Base-by-base conservation (phyloP, 148 eudicot genomes). In the Bassia scoparia region DNA sequence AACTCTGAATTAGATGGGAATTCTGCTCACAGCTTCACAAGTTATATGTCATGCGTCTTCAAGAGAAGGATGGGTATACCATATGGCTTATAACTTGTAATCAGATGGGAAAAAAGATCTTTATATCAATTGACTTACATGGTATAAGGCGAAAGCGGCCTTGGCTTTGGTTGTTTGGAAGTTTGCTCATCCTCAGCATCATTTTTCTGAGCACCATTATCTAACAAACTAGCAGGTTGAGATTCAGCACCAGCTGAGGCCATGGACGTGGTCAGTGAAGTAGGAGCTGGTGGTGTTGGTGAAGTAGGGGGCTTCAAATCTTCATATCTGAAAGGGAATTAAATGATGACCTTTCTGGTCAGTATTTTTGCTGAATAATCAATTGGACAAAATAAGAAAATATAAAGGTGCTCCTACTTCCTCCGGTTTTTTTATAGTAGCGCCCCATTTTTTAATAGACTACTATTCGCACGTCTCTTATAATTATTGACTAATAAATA, bases 281-380 rank as follows among this genome's bases (percentile, higher is more conserved):
- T 68, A 56, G 92, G 87, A 49, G 86, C 78, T 46, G 74, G 44
- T 50, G 89, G 92, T 70, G 86, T 71, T 30, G 93, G 90, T 53
- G 93, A 84, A 50, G 88, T 81, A 38, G 93, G 93, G 35, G 96
- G 96, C 81, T 78, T 90, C 61, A 90, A 71, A 75, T 86, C 89
- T 35, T 81, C 88, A 59, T 88, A 90, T 31, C 96, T 90, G 86
- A 34, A 38, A 58, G 30, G 35, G 16, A 75, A n/a, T 53, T 16
- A 61, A 52, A 68, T n/a, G 34, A 52, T 20, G 29, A 24, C 41
- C 38, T 3, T 30, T 33, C 33, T 44, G 11, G 31, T 68, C 0
- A 59, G 49, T 27, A 15, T 5, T 13, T 1, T 31, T 54, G 23
- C 29, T 23, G 17, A 35, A 24, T 24, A 21, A 31, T 15, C 1